Percentiles rank a stretch among this genome's conserved stretches.
Evolutionary conservation across 202 grass and related monocot genomes (phyloP).

Genomic region (Schoenoplectus triqueter): DNA sequence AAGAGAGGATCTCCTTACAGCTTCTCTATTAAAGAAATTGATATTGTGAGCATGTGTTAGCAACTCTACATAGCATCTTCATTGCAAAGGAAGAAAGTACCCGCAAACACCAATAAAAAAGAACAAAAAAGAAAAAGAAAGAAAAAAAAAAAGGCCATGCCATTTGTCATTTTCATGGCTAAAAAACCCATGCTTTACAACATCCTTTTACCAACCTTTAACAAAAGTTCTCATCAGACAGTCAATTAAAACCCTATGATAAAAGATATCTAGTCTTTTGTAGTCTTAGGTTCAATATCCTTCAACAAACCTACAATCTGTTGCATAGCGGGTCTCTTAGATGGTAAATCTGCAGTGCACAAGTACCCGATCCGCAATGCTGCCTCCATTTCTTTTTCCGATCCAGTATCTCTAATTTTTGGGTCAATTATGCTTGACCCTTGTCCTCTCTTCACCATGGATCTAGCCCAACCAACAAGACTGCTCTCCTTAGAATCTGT

Average conservation of each 20-base stretch:
- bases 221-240: slow-evolving; percentile 38
- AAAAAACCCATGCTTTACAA: slow-evolving; percentile 37
- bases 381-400: slow-evolving; percentile 77
- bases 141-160: slow-evolving; percentile 2
- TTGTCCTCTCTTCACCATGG: slow-evolving; percentile 74
- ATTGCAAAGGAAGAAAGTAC: slow-evolving; percentile 30
- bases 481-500: slow-evolving; percentile 58
- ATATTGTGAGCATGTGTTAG: slow-evolving; percentile 31
- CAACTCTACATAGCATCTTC: slow-evolving; percentile 38
- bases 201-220: slow-evolving; percentile 32
- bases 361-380: slow-evolving; percentile 86
- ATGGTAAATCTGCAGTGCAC: slow-evolving; percentile 79
- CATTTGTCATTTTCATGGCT: slow-evolving; percentile 27
- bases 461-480: slow-evolving; percentile 75
- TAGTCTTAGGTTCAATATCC: slow-evolving; percentile 81
- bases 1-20: slow-evolving; percentile 24
- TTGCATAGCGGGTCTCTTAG: slow-evolving; percentile 95
- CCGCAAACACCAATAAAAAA: slow-evolving; percentile 29
- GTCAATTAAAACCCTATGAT: slow-evolving; percentile 31
- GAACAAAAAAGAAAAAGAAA: not conserved
- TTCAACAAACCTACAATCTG: slow-evolving; percentile 95
- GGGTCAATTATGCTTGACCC: slow-evolving; percentile 65
- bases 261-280: slow-evolving; percentile 39
- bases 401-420: slow-evolving; percentile 72
- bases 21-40: slow-evolving; percentile 29